A percentile compares a stretch with the other conserved stretches of the same genome.
These are phyloP conservation scores for Paecilomyces formosus DNA, from an alignment of 2,329 filamentous ascomycete genomes.

Conservation along the genomic window DNA sequence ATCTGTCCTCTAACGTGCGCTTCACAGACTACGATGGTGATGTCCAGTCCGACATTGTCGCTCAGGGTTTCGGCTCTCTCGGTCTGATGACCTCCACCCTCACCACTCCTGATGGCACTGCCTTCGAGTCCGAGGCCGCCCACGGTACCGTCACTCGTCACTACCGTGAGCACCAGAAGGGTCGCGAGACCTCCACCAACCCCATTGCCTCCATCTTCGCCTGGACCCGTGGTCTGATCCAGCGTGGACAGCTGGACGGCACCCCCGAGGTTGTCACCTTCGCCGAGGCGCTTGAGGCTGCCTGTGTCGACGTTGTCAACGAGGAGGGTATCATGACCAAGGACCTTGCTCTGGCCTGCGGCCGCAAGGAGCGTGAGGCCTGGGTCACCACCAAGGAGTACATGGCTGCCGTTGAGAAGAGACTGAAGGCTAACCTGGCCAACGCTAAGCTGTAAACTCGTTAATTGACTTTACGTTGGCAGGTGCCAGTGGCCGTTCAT, in stretches of 20 bases:
- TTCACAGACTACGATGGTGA: conserved; percentile 89
- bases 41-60: conserved; percentile 96
- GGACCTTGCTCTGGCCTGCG: conserved; percentile 91
- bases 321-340: conserved; percentile 97
- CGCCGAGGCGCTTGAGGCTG: conserved; percentile 84
- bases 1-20: conserved; percentile 11
- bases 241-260: conserved; percentile 85
- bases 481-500: not conserved
- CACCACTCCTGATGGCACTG: conserved; percentile 92
- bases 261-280: conserved; percentile 91
- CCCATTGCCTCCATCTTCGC: conserved; percentile 98
- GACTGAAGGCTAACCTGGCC: conserved; percentile 66
- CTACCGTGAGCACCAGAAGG: conserved; percentile 98
- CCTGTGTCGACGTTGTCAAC: conserved; percentile 91
- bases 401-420: conserved; percentile 82
- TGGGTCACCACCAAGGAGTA: conserved; percentile 93
- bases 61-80: conserved; percentile 95
- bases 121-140: conserved; percentile 94
- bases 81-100: conserved; percentile 98
- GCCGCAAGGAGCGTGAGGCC: conserved; percentile 72
- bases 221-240: conserved; percentile 90
- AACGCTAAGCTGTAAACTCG: conserved; percentile 26
- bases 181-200: conserved; percentile 94
- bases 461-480: conserved; percentile 1
- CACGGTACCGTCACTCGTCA: conserved; percentile 98